Base-by-base conservation (phyloP, 441 rosid genomes). In the Croton laevigatus region DNA sequence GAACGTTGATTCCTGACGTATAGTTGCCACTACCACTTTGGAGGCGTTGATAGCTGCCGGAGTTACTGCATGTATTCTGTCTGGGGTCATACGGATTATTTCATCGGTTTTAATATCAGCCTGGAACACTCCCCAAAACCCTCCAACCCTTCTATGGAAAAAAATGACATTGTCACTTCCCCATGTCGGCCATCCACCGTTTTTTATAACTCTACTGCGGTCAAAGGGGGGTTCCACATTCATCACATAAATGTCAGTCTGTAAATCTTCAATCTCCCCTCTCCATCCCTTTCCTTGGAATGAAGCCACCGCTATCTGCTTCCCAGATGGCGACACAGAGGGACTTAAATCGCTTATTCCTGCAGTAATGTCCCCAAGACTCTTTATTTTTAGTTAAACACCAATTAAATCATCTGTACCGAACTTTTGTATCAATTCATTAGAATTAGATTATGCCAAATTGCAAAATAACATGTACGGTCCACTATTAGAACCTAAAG, bases 181-280 rank as follows among this genome's bases (percentile, higher is more conserved):
- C 32, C 32, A 27, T 27, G 32, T 27, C 2, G 32, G 32, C 32
- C 32, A 27, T 3, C 48, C 48, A 17, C 63, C 63, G 32, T 59
- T 59, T 36, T 59, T 17, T 1, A 59, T 6, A 34, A 59, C 19
- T 32, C 42, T 34, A 2, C 0, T 59, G 63, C 63, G 63, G 0
- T 10, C 20, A 0, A 34, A 59, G 20, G 62, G 40, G 1, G 42
- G 19, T 20, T 34, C 63, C 17, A 34, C 42, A 42, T 59, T 59
- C 44, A 36, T 59, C 44, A 59, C 63, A 34, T 32, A 59, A 36
- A 59, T 59, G 19, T 59, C 44, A 14, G 63, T 59, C 44, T 59
- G 19, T 9, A 59, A 42, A 32, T 59, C 63, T 59, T 59, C 63
- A 14, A 59, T 59, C 48, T 44, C 48, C 0, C 48, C 48, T 1